phyloP scores from a whole-genome alignment of 164 flowering plant species.

The Santalum album region DNA sequence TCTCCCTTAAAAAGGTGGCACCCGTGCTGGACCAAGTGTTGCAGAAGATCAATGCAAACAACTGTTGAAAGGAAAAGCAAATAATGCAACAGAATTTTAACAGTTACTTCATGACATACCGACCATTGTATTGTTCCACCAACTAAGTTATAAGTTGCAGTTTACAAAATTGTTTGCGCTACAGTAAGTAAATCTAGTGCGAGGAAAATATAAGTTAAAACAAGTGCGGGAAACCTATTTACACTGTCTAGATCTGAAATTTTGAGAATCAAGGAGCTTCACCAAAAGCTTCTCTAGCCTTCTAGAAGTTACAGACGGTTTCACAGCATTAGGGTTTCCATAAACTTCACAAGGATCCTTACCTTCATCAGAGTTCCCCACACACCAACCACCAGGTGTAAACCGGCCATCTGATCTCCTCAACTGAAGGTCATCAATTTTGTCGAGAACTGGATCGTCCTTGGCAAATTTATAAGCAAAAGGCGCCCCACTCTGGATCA shows the following conservation, averaged over 20 bases:
- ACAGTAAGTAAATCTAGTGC: too few species aligned
- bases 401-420: constrained; percentile 29
- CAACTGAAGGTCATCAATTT: constrained; percentile 48
- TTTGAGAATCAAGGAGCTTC: constrained; percentile 51
- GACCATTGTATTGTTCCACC: too few species aligned
- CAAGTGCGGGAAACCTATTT: constrained; percentile 21
- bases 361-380: constrained; percentile 24
- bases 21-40: too few species aligned
- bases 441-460: constrained; percentile 57
- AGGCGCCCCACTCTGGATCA: constrained; percentile 70
- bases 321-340: constrained; percentile 39
- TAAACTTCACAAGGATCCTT: constrained; percentile 43
- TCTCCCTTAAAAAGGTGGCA: too few species aligned
- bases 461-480: constrained; percentile 48
- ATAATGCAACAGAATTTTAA: too few species aligned
- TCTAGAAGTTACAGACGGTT: constrained; percentile 46
- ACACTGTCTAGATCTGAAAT: constrained; percentile 64
- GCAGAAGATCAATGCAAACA: too few species aligned
- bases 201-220: not conserved
- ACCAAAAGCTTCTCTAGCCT: constrained; percentile 57
- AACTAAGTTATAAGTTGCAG: too few species aligned
- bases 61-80: too few species aligned
- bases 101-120: too few species aligned
- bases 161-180: too few species aligned
- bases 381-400: constrained; percentile 71